A percentile compares a stretch with the other conserved stretches of the same genome.
phyloP scores from a whole-genome alignment of 2,329 filamentous ascomycete species.

The Blastomyces emzantsi region DNA sequence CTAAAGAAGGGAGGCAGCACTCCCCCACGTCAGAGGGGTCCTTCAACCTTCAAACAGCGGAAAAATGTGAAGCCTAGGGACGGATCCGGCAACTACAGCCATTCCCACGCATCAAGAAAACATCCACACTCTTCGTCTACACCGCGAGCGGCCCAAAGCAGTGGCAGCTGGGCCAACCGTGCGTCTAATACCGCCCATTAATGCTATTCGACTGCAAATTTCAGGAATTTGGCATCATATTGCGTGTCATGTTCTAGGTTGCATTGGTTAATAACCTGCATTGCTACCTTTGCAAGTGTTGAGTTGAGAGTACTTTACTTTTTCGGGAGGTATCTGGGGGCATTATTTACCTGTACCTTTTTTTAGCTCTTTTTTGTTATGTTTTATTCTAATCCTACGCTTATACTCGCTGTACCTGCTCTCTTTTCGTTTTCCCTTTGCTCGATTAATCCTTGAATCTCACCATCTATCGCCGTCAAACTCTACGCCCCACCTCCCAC shows the following conservation, averaged over 20 bases:
- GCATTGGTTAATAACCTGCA: not conserved
- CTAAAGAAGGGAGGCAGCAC: constrained; percentile 26
- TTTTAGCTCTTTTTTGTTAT: not conserved
- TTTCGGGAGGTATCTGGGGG: constrained; percentile 8
- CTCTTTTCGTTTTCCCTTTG: not conserved
- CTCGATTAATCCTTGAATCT: constrained; percentile 3
- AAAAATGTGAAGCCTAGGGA: constrained; percentile 28
- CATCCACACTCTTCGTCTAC: constrained; percentile 9
- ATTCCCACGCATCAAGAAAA: constrained; percentile 14
- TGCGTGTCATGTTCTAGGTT: not conserved
- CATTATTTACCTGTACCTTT: not conserved
- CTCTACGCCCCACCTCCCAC: not conserved
- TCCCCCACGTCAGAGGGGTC: constrained; percentile 19
- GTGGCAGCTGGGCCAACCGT: constrained; percentile 8
- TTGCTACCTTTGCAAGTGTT: constrained; percentile 1
- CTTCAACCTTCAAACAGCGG: constrained; percentile 22
- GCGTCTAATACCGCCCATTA: constrained; percentile 8
- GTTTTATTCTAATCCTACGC: not conserved
- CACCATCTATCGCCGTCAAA: not conserved
- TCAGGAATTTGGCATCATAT: constrained; percentile 6
- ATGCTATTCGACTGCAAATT: not conserved
- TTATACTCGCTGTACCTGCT: not conserved
- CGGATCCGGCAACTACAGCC: constrained; percentile 36
- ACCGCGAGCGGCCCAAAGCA: constrained; percentile 7
- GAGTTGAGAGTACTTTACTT: not conserved